Conservation (phyloP, 257 asterid species). For the Solanum rostratum region DNA sequence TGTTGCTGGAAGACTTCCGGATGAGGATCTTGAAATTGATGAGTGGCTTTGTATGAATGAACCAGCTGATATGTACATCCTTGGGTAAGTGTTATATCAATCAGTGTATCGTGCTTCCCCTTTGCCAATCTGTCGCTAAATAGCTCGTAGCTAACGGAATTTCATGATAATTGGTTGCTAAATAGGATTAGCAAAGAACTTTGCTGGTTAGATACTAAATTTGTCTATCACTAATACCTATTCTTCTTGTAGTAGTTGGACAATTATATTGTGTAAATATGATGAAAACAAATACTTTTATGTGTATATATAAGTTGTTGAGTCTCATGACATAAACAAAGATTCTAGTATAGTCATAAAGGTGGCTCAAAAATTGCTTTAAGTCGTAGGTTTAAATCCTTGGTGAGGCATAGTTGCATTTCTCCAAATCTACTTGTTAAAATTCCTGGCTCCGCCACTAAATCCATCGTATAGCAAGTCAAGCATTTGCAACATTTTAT, state of each 20-base stretch:
- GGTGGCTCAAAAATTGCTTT: too few species aligned
- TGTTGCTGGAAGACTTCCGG: slow-evolving; percentile 75
- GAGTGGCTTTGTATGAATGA: slow-evolving; percentile 86
- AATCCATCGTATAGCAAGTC: neutral
- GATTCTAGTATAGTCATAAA: too few species aligned
- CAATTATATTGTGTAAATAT: too few species aligned
- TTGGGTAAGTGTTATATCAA: slow-evolving; percentile 36
- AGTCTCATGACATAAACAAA: too few species aligned
- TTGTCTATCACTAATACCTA: too few species aligned
- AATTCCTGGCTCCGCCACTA: neutral
- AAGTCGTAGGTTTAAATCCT: neutral
- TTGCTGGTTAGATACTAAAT: neutral
- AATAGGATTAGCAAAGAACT: neutral
- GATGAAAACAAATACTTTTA: too few species aligned
- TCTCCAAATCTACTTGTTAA: neutral
- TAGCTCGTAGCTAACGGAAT: too few species aligned
- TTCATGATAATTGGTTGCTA: neutral
- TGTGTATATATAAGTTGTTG: too few species aligned
- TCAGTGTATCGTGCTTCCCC: neutral
- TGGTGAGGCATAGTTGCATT: neutral
- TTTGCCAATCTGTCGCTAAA: too few species aligned
- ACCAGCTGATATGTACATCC: slow-evolving; percentile 68
- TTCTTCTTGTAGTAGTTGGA: too few species aligned
- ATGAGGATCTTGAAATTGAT: slow-evolving; percentile 64
- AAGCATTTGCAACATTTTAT: neutral